Percentiles rank a stretch among this genome's conserved stretches.
Conservation (phyloP, 2,329 filamentous ascomycete genomes). For the Colletotrichum sidae region DNA sequence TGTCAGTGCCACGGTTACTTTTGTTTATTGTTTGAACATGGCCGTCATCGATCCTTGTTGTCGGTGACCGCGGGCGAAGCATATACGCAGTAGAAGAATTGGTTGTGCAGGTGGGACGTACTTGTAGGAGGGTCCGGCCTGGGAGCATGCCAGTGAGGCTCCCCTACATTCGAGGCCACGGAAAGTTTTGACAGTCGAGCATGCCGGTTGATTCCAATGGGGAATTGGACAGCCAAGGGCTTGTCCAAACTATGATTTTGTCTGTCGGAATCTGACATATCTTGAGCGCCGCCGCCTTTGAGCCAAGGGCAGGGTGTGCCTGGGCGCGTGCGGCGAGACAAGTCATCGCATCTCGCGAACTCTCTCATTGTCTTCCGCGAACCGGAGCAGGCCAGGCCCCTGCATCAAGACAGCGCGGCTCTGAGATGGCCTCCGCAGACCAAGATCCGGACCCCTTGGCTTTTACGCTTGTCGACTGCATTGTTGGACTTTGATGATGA, state of each 20-base stretch:
- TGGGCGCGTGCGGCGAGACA: conserved; percentile 15
- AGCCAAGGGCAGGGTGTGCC: background rate
- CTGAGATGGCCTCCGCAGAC: conserved; percentile 20
- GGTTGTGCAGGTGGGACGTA: too few relatives aligned
- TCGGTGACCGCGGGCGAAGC: too few relatives aligned
- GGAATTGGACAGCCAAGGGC: background rate
- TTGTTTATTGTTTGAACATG: conserved; percentile 7
- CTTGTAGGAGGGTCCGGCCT: too few relatives aligned
- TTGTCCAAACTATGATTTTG: conserved; percentile 19
- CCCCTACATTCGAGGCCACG: too few relatives aligned
- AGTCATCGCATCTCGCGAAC: conserved; percentile 37
- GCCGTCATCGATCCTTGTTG: too few relatives aligned
- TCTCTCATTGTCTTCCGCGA: conserved; percentile 32
- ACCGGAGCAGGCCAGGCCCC: conserved; percentile 31
- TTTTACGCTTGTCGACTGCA: conserved; percentile 14
- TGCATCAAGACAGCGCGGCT: conserved; percentile 13
- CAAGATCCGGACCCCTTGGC: conserved; percentile 7
- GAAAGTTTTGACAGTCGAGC: too few relatives aligned
- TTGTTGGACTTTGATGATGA: background rate
- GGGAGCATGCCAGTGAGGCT: too few relatives aligned
- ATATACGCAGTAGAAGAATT: too few relatives aligned
- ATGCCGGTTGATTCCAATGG: too few relatives aligned
- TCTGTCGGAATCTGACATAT: conserved; percentile 30
- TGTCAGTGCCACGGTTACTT: conserved; percentile 2
- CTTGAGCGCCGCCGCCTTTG: background rate